Percentiles rank a stretch among this genome's conserved stretches.
These are phyloP conservation scores for Lachnellula cervina DNA, from an alignment of 2,329 filamentous ascomycete genomes.

Conservation along the genomic window DNA sequence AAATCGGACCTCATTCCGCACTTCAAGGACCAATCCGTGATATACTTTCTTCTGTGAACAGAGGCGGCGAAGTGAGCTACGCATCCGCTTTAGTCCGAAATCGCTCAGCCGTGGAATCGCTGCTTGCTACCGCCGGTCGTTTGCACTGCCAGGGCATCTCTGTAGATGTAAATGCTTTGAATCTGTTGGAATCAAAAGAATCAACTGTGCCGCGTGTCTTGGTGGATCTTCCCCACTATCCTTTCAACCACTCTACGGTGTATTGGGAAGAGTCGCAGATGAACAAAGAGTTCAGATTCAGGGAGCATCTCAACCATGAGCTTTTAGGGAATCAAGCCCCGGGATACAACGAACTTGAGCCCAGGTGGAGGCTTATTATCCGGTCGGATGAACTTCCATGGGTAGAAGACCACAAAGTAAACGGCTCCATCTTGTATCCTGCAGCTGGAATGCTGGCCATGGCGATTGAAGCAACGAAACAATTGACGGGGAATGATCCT, in stretches of 20 bases:
- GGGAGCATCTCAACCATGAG: slow-evolving; percentile 38
- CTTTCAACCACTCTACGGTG: slow-evolving; percentile 45
- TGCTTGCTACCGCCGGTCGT: not conserved
- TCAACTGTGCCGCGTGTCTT: slow-evolving; percentile 19
- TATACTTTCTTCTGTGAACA: not conserved
- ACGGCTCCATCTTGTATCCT: slow-evolving; percentile 24
- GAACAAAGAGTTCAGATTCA: slow-evolving; percentile 40
- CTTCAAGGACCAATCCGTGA: slow-evolving; percentile 9
- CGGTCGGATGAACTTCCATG: slow-evolving; percentile 23
- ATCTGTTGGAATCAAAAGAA: not conserved
- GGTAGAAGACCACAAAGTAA: slow-evolving; percentile 28
- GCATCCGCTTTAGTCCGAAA: slow-evolving; percentile 1
- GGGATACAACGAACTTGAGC: slow-evolving; percentile 17
- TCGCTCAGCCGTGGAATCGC: not conserved
- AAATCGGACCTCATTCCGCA: slow-evolving; percentile 16
- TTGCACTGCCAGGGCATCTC: not conserved
- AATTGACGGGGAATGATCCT: not conserved
- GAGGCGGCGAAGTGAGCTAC: not conserved
- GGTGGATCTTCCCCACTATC: slow-evolving; percentile 44
- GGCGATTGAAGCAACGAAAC: slow-evolving; percentile 27
- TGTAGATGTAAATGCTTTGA: not conserved
- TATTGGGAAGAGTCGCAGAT: slow-evolving; percentile 51
- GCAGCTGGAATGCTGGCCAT: slow-evolving; percentile 28
- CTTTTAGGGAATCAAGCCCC: slow-evolving; percentile 23
- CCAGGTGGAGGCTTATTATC: slow-evolving; percentile 29